Percentiles rank a stretch among this genome's conserved stretches.
Conservation (phyloP, 139 green algal genomes). For the Eudorina sp. region DNA sequence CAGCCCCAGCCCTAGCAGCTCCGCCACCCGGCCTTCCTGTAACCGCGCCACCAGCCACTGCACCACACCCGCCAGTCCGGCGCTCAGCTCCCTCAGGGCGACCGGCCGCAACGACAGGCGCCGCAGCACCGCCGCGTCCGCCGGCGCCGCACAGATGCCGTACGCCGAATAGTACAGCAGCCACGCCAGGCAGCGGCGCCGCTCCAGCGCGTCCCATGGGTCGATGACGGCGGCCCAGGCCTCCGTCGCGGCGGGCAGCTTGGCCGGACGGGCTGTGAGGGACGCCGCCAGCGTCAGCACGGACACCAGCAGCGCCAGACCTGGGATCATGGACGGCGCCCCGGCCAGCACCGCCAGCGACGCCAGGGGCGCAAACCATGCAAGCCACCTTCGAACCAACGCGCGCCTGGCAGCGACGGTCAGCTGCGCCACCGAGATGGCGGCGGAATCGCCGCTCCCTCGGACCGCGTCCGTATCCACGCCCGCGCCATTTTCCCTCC, state of each 20-base stretch:
- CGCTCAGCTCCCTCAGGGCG: neutral
- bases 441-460: neutral
- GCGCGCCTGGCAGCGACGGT: neutral
- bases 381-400: neutral
- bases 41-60: neutral
- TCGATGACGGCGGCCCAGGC: neutral
- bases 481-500: neutral
- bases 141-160: neutral
- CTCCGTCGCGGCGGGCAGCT: too few relatives aligned
- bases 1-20: neutral
- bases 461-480: neutral
- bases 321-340: neutral
- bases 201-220: neutral
- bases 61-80: neutral
- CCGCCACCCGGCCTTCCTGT: neutral
- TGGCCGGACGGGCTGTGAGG: neutral
- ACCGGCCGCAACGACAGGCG: neutral
- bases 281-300: neutral
- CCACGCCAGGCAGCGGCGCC: conserved; percentile 14
- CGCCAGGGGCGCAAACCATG: neutral
- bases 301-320: neutral
- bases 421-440: neutral
- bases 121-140: neutral
- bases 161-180: conserved; percentile 26
- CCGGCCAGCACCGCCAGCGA: neutral